A percentile compares a stretch with the other conserved stretches of the same genome.
phyloP scores from a whole-genome alignment of 2,329 filamentous ascomycete genomes.

The Huntiella omanensis region DNA sequence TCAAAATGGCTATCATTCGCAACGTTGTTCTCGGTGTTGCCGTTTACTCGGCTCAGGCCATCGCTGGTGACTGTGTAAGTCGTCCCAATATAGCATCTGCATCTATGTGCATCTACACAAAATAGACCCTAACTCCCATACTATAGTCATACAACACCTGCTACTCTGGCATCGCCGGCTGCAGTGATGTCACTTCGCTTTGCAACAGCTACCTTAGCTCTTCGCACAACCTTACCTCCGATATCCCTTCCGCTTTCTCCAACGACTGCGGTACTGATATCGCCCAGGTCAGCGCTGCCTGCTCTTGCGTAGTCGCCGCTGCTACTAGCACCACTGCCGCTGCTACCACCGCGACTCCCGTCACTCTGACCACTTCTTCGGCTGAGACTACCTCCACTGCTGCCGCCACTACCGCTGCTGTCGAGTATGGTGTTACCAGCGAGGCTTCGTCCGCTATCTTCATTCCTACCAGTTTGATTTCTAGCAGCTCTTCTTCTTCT shows the following conservation, averaged over 20 bases:
- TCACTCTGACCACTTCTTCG: not conserved
- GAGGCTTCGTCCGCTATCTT: not conserved
- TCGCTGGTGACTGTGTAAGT: conserved; percentile 7
- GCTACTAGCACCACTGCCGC: not conserved
- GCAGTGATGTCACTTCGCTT: conserved; percentile 19
- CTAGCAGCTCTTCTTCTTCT: not conserved
- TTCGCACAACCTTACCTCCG: conserved; percentile 13
- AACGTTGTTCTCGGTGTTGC: conserved; percentile 7
- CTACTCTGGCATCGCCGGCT: conserved; percentile 14
- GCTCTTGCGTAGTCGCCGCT: conserved; percentile 42
- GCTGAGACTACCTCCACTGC: not conserved
- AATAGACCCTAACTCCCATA: too few species aligned
- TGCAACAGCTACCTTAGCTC: conserved; percentile 13
- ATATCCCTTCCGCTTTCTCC: conserved; percentile 16
- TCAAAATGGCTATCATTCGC: conserved; percentile 6
- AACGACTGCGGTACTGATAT: conserved; percentile 22
- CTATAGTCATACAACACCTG: conserved; percentile 3
- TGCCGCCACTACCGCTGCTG: not conserved
- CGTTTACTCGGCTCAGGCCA: not conserved
- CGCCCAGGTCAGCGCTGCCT: conserved; percentile 39
- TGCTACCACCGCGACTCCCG: not conserved
- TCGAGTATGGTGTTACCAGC: not conserved
- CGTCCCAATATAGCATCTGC: not conserved
- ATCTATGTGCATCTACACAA: not conserved
- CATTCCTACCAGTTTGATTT: not conserved